Evolutionary conservation across 1,139 yeast genomes (phyloP).

Genomic region (Groenewaldozyma auringiensis): DNA sequence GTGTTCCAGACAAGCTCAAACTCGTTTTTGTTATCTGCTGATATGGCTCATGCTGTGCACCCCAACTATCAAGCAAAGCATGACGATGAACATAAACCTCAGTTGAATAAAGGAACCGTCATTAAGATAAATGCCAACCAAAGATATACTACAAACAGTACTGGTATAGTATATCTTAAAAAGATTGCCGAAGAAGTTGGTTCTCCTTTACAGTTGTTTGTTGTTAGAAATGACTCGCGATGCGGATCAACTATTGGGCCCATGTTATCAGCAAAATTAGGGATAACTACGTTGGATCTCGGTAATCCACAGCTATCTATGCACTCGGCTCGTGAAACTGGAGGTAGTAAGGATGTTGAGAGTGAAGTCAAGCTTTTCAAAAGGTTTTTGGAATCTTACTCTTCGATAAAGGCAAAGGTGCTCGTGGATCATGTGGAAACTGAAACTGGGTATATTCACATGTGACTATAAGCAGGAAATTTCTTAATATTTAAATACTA

Average conservation of each 20-base stretch:
- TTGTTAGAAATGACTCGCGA: conserved; percentile 83
- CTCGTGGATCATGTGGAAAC: conserved; percentile 16
- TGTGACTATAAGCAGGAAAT: too few species aligned
- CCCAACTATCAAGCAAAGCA: conserved; percentile 78
- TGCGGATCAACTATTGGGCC: conserved; percentile 99
- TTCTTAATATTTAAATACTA: background rate
- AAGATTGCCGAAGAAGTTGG: conserved; percentile 57
- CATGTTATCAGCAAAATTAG: conserved; percentile 77
- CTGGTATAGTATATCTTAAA: conserved; percentile 75
- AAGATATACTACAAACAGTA: conserved; percentile 87
- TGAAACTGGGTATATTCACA: background rate
- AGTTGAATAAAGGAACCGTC: conserved; percentile 82
- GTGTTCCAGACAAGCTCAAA: conserved; percentile 60
- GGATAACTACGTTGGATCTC: conserved; percentile 80
- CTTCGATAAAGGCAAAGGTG: conserved; percentile 20
- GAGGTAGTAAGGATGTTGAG: conserved; percentile 70
- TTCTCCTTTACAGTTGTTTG: conserved; percentile 57
- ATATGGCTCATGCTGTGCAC: conserved; percentile 95
- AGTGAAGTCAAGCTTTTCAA: conserved; percentile 54
- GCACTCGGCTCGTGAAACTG: conserved; percentile 95
- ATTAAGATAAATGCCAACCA: conserved; percentile 92
- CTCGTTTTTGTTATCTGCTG: conserved; percentile 86
- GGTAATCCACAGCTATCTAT: conserved; percentile 93
- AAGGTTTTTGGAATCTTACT: conserved; percentile 44
- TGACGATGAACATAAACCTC: conserved; percentile 73